These are phyloP conservation scores for Diaporthe sp. DNA, from an alignment of 2,329 filamentous ascomycete genomes.

Conservation along the genomic window DNA sequence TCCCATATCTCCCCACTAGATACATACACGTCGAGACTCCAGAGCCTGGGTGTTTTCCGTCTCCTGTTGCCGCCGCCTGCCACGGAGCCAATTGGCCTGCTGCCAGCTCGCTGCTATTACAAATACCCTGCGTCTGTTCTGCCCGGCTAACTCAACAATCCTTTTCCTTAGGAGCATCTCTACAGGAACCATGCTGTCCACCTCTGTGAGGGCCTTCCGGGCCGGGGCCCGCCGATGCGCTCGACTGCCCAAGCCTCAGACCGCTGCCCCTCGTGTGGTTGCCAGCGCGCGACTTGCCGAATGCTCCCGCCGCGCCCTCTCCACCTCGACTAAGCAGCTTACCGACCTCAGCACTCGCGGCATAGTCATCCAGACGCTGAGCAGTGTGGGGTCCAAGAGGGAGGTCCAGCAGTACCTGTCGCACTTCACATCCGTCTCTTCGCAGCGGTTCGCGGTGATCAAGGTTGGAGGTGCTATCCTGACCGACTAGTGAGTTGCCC, in stretches of 20 bases:
- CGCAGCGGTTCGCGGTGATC: constrained; percentile 97
- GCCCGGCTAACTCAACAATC: constrained; percentile 13
- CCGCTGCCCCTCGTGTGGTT: constrained; percentile 26
- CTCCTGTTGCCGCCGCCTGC: constrained; percentile 16
- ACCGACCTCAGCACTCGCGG: constrained; percentile 76
- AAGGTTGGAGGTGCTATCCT: constrained; percentile 98
- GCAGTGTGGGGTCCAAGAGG: constrained; percentile 95
- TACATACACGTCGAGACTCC: neutral
- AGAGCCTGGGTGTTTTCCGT: neutral
- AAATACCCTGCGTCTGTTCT: neutral
- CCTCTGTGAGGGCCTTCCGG: constrained; percentile 56
- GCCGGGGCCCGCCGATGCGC: constrained; percentile 59
- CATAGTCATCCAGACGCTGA: constrained; percentile 90
- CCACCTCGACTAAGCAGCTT: constrained; percentile 50
- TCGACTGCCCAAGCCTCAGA: constrained; percentile 45
- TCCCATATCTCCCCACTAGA: neutral
- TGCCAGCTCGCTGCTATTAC: neutral
- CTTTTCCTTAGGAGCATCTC: constrained; percentile 2
- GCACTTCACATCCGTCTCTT: constrained; percentile 96
- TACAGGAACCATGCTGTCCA: constrained; percentile 57
- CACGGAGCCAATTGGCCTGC: constrained; percentile 15
- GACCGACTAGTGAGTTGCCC: constrained; percentile 75
- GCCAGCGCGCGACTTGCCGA: constrained; percentile 42
- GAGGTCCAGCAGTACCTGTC: constrained; percentile 98
- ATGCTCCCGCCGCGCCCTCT: constrained; percentile 49